Evolutionary conservation across 1,284 basidiomycete species (phyloP).

Genomic region (Rhizoctonia solani): DNA sequence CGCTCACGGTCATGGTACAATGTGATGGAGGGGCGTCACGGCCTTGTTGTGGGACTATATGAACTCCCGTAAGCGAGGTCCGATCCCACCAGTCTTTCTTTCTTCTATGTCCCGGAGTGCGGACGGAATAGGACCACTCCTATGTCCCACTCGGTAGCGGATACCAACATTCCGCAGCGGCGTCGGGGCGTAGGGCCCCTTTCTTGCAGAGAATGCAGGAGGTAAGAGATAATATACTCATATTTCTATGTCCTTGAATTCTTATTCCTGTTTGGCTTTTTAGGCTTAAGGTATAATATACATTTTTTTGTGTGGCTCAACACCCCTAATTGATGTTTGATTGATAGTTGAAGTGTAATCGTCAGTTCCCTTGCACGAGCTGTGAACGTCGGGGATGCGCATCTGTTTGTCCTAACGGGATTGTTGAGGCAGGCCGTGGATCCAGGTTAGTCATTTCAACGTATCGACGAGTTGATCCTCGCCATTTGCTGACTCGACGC

Average conservation of each 20-base stretch:
- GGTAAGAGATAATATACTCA: neutral
- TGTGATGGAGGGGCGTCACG: slow-evolving; percentile 7
- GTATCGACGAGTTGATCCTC: neutral
- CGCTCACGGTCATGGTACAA: neutral
- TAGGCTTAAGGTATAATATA: slow-evolving; percentile 20
- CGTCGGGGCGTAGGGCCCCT: slow-evolving; percentile 33
- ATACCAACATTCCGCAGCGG: slow-evolving; percentile 21
- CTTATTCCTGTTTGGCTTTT: neutral
- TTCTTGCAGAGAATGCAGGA: slow-evolving; percentile 28
- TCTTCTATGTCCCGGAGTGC: slow-evolving; percentile 31
- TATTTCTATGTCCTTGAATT: neutral
- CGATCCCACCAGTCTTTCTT: slow-evolving; percentile 13
- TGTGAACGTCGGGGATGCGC: slow-evolving; percentile 32
- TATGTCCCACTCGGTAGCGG: slow-evolving; percentile 28
- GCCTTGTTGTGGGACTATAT: slow-evolving; percentile 9
- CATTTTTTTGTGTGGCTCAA: neutral
- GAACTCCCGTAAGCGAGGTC: slow-evolving; percentile 8
- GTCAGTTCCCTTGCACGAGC: slow-evolving; percentile 31
- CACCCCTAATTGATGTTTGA: neutral
- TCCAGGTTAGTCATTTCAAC: slow-evolving; percentile 7
- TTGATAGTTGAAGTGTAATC: slow-evolving; percentile 29
- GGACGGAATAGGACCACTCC: slow-evolving; percentile 19
- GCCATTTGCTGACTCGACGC: neutral
- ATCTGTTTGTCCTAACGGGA: slow-evolving; percentile 26
- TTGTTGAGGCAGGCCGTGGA: slow-evolving; percentile 28